Conservation (phyloP, 2,329 filamentous ascomycete genomes). For the Xylaria sp. region DNA sequence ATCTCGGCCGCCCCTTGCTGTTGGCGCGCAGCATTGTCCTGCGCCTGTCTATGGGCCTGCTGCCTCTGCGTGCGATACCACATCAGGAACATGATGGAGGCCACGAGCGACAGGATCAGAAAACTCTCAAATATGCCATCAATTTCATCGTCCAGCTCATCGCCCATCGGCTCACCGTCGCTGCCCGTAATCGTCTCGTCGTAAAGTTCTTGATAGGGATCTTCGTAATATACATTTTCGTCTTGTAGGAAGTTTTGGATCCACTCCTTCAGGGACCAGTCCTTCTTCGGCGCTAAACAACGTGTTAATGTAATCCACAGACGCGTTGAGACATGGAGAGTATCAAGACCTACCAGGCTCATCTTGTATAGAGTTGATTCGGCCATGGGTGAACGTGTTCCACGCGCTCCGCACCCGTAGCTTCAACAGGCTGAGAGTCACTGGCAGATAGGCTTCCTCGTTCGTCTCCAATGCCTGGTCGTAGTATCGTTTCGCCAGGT, state of each 20-base stretch:
- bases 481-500: constrained; percentile 96
- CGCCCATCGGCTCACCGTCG: constrained; percentile 63
- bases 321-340: neutral
- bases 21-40: constrained; percentile 46
- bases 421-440: constrained; percentile 87
- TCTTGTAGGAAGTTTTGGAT: constrained; percentile 83
- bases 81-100: constrained; percentile 78
- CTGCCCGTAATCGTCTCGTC: constrained; percentile 66
- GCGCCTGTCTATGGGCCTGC: constrained; percentile 58
- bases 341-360: constrained; percentile 74
- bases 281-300: constrained; percentile 70
- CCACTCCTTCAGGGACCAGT: constrained; percentile 87
- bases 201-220: constrained; percentile 65
- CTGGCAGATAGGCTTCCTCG: constrained; percentile 90
- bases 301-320: constrained; percentile 45
- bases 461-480: constrained; percentile 93
- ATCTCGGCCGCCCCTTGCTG: constrained; percentile 32
- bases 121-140: constrained; percentile 86
- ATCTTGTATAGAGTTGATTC: constrained; percentile 90
- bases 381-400: constrained; percentile 92
- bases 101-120: constrained; percentile 81
- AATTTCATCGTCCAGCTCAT: constrained; percentile 72
- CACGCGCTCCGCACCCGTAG: constrained; percentile 87
- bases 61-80: constrained; percentile 82
- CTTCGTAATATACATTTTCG: constrained; percentile 71